Evolutionary conservation across 495 filamentous ascomycete species (phyloP).

Genomic region (Thermothielavioides terrestris): DNA sequence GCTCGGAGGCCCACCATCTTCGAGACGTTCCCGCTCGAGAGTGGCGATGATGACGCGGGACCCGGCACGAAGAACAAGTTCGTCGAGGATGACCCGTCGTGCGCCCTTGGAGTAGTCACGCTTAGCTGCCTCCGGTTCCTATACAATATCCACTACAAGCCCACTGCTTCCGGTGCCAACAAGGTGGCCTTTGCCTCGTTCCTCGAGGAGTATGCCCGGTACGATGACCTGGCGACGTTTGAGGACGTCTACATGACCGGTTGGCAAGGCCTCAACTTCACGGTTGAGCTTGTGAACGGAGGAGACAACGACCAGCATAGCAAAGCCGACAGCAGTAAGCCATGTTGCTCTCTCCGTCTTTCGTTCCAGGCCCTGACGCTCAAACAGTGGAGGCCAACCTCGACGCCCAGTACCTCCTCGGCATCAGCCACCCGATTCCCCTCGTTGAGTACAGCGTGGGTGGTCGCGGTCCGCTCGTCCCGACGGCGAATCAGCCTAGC

Average conservation of each 20-base stretch:
- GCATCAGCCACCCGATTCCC: background rate
- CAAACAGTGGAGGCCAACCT: slow-evolving; percentile 1
- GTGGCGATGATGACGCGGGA: background rate
- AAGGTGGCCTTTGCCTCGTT: slow-evolving; percentile 40
- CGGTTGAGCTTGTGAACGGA: slow-evolving; percentile 53
- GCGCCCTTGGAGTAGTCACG: slow-evolving; percentile 43
- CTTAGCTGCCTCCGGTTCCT: slow-evolving; percentile 51
- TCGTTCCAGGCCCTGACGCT: too few relatives aligned
- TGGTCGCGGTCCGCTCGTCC: slow-evolving; percentile 46
- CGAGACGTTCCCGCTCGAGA: slow-evolving; percentile 16
- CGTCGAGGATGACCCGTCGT: slow-evolving; percentile 19
- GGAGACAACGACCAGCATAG: slow-evolving; percentile 35
- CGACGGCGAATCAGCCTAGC: slow-evolving; percentile 46
- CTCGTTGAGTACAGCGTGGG: slow-evolving; percentile 30
- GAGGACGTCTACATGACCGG: slow-evolving; percentile 41
- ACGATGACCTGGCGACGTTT: slow-evolving; percentile 48
- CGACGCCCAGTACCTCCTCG: slow-evolving; percentile 58
- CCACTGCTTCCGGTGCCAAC: slow-evolving; percentile 12
- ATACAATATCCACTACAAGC: slow-evolving; percentile 44
- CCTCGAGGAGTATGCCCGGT: slow-evolving; percentile 50
- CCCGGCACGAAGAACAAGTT: background rate
- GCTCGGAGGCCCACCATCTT: slow-evolving; percentile 24
- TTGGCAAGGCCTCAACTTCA: slow-evolving; percentile 49
- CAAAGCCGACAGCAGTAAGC: slow-evolving; percentile 20
- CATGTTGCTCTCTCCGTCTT: too few relatives aligned